A percentile compares a stretch with the other conserved stretches of the same genome.
Conservation (phyloP, 176 grass and related monocot genomes). For the Poa annua region DNA sequence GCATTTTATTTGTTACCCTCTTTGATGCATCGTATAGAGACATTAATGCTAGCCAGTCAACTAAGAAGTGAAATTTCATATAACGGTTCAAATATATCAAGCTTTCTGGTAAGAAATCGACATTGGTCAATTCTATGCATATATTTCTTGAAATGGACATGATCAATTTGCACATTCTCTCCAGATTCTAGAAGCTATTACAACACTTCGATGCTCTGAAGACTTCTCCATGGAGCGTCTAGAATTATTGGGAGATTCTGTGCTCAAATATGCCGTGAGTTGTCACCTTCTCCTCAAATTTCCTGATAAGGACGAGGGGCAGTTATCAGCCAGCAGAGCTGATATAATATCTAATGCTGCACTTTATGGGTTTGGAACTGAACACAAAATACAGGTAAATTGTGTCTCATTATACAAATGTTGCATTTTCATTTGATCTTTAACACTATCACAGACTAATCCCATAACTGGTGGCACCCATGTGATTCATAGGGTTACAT, state of each 20-base stretch:
- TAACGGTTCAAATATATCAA: slow-evolving; percentile 57
- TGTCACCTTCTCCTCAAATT: slow-evolving; percentile 76
- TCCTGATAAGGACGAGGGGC: slow-evolving; percentile 72
- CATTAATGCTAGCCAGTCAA: slow-evolving; percentile 80
- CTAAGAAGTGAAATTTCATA: slow-evolving; percentile 79
- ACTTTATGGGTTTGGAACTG: slow-evolving; percentile 72
- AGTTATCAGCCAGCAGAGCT: slow-evolving; percentile 61
- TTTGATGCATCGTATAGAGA: slow-evolving; percentile 89
- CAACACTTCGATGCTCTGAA: slow-evolving; percentile 74
- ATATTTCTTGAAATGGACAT: slow-evolving; percentile 32
- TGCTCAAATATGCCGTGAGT: slow-evolving; percentile 85
- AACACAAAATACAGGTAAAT: slow-evolving; percentile 74
- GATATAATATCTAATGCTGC: slow-evolving; percentile 77
- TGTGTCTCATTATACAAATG: slow-evolving; percentile 10
- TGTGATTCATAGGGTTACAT: slow-evolving; percentile 70
- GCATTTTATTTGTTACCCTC: slow-evolving; percentile 90
- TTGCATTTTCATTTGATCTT: slow-evolving; percentile 23
- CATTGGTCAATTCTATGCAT: slow-evolving; percentile 17
- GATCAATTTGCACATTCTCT: slow-evolving; percentile 24
- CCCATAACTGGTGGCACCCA: slow-evolving; percentile 17
- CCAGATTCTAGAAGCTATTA: slow-evolving; percentile 95
- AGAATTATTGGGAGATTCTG: slow-evolving; percentile 87
- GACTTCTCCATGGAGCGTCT: slow-evolving; percentile 95
- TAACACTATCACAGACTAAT: slow-evolving; percentile 31
- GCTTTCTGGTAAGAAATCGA: slow-evolving; percentile 59